A percentile compares a stretch with the other conserved stretches of the same genome.
Evolutionary conservation across 2,329 filamentous ascomycete species (phyloP).

Genomic region (Fusarium redolens): DNA sequence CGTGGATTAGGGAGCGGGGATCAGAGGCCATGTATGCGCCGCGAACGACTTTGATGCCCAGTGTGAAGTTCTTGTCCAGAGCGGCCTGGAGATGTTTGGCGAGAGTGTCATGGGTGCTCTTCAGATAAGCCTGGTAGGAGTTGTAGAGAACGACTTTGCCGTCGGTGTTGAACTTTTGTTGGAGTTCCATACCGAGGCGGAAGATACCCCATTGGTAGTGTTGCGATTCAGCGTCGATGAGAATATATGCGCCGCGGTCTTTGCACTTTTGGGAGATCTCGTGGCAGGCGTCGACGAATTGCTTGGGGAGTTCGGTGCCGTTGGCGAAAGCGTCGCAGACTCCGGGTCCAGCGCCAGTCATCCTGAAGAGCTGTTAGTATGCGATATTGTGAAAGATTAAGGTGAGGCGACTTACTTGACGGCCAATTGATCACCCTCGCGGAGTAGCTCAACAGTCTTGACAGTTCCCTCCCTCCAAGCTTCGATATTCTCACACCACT

Average conservation of each 20-base stretch:
- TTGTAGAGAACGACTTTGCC: conserved; percentile 55
- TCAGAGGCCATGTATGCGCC: conserved; percentile 67
- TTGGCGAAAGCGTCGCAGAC: conserved; percentile 54
- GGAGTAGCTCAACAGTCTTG: conserved; percentile 48
- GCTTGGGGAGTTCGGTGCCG: conserved; percentile 50
- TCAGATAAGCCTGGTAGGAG: conserved; percentile 69
- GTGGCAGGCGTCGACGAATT: conserved; percentile 56
- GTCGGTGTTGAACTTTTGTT: conserved; percentile 54
- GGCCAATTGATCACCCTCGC: conserved; percentile 51
- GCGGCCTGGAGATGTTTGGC: conserved; percentile 59
- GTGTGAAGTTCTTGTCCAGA: conserved; percentile 58
- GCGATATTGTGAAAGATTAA: not conserved
- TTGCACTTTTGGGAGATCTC: conserved; percentile 55
- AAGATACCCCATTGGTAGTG: conserved; percentile 56
- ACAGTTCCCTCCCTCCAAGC: conserved; percentile 50
- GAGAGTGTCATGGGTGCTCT: conserved; percentile 56
- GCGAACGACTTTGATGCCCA: conserved; percentile 67
- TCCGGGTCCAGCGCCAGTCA: conserved; percentile 56
- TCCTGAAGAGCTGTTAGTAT: conserved; percentile 36
- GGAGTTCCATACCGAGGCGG: conserved; percentile 49
- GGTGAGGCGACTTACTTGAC: conserved; percentile 49
- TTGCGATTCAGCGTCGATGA: conserved; percentile 60
- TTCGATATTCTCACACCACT: conserved; percentile 51
- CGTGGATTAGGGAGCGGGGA: conserved; percentile 61
- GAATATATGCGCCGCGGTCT: conserved; percentile 54